Evolutionary conservation across 176 grass and related monocot genomes (phyloP).

Genomic region (Oropetium thomaeum): DNA sequence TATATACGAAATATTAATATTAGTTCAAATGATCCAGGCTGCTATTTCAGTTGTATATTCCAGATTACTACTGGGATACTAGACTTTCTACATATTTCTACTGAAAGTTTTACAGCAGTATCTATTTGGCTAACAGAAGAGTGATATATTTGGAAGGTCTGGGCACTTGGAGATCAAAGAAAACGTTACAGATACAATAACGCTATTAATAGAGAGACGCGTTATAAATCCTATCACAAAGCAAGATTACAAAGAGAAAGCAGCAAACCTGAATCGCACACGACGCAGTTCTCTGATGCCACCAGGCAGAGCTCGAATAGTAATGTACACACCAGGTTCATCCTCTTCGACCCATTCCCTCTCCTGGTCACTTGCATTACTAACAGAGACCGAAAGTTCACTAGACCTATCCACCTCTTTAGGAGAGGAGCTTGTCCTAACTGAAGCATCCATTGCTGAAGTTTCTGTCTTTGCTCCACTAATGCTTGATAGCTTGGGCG

Average conservation of each 20-base stretch:
- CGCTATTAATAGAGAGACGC: not conserved
- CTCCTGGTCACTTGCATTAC: conserved; percentile 76
- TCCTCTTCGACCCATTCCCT: conserved; percentile 91
- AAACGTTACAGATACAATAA: not conserved
- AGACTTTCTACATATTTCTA: not conserved
- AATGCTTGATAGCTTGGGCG: conserved; percentile 76
- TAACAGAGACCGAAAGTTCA: conserved; percentile 61
- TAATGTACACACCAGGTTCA: conserved; percentile 81
- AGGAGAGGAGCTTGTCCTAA: conserved; percentile 68
- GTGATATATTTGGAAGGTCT: not conserved
- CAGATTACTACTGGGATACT: not conserved
- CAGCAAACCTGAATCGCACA: conserved; percentile 71
- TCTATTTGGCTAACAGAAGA: conserved; percentile 4
- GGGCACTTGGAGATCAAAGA: not conserved
- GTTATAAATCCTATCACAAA: not conserved
- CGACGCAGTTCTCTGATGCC: conserved; percentile 74
- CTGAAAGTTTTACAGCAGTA: not conserved
- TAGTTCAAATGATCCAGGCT: not conserved
- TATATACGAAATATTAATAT: not conserved
- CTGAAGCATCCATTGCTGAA: conserved; percentile 59
- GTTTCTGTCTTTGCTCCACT: conserved; percentile 69
- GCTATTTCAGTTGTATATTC: not conserved
- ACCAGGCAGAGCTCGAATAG: conserved; percentile 62
- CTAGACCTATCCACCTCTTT: conserved; percentile 59
- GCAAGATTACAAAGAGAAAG: conserved; percentile 1